Evolutionary conservation across 352 stramenopile species (phyloP).

Genomic region (Phytophthora cryptogea): DNA sequence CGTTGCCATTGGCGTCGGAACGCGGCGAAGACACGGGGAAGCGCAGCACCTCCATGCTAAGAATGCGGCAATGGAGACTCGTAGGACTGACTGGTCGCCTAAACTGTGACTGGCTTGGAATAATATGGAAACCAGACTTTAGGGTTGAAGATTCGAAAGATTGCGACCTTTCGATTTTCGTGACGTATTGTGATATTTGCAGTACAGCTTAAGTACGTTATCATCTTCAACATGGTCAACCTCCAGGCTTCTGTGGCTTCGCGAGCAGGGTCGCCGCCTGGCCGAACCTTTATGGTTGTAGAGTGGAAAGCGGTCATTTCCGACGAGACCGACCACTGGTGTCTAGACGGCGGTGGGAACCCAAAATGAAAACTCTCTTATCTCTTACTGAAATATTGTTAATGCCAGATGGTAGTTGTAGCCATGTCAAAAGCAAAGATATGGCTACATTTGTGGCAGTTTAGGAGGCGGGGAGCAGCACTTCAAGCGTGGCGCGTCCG

Average conservation of each 20-base stretch:
- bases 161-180: background rate
- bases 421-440: background rate
- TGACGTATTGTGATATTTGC: no score
- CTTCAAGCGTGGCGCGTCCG: slow-evolving; percentile 61
- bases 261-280: no score
- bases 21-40: slow-evolving; percentile 14
- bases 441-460: slow-evolving; percentile 1
- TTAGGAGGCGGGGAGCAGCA: slow-evolving; percentile 40
- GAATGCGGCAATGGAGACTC: background rate
- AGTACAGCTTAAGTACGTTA: no score
- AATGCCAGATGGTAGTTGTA: no score
- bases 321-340: no score
- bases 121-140: background rate
- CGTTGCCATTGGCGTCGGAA: background rate
- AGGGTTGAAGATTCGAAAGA: background rate
- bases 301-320: no score
- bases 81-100: slow-evolving; percentile 14
- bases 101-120: background rate
- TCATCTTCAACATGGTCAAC: no score
- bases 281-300: no score
- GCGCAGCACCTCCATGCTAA: slow-evolving; percentile 24
- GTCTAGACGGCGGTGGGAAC: no score
- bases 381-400: no score
- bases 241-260: no score
- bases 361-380: no score